Evolutionary conservation across 805 yeast genomes (phyloP), one percentile per base, ranked within the genome.

Genomic region (Groenewaldozyma salmanticensis): DNA sequence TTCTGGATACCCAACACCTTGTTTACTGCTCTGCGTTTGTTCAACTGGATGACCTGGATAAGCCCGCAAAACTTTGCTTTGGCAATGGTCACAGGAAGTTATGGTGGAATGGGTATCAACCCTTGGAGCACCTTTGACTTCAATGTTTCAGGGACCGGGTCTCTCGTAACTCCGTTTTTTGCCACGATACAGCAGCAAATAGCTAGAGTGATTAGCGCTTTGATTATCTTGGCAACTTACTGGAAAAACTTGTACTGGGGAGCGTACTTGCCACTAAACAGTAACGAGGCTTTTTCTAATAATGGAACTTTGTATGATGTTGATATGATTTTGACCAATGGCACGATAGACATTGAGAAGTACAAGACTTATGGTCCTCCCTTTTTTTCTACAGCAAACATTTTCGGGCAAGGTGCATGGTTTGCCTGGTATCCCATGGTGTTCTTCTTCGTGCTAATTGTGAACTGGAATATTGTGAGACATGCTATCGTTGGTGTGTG

Each of bases 21-120:
- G 27, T 75, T 76, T 65, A 65, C 67, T 31, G 80, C 74, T 4
- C 64, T 79, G 43, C 71, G 79, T 2, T 66, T 67, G 48, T 75
- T 79, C 55, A 58, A 61, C 44, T 77, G 79, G 71, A 69, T 76
- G 46, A 67, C 78, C 19, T 78, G 85, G 85, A 75, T 75, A 38
- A 65, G 58, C 34, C 69, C 69, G 18, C 58, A 72, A 41, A 74
- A 74, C 54, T 68, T 70, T 40, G 65, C 65, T 21, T 67, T 79
- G 13, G 76, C 74, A 42, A 49, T 53, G 9, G 54, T 74, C 20
- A 69, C 75, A n/a, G 80, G 80, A 17, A 55, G 67, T 5, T 79
- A 79, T 58, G 42, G 48, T 24, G 63, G 65, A 2, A 51, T 70
- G 45, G 73, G 74, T 0, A 41, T 70, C 39, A 70, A 69, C 46